Base-by-base conservation (phyloP, 371 early-diverging fungal species). In the Rhizopus stolonifer region DNA sequence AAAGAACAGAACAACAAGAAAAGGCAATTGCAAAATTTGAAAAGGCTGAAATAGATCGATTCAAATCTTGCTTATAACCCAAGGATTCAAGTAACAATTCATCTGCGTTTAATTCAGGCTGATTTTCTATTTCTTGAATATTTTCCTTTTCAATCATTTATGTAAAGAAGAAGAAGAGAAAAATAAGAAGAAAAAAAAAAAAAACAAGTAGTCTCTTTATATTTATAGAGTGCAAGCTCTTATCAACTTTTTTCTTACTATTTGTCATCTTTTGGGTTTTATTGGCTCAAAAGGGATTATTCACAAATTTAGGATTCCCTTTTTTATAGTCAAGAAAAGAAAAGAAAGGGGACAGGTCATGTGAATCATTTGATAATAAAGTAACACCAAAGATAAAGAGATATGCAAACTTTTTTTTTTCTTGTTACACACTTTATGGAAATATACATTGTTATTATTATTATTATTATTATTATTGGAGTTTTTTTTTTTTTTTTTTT, bases 31-130 rank as follows among this genome's bases (percentile, higher is more conserved):
- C 80, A 62, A 80, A 79, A 56, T 80, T 80, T 2, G 77, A 66
- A 52, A 83, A 81, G 14, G 69, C 67, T n/a, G 79, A 73, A 15
- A 84, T 67, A 25, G 80, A 79, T 46, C 85, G 85, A 57, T 73
- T 65, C 26, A 79, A 46, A 22, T 77, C 64, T 39, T 66, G 67
- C 23, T 58, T 61, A 36, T 66, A 66, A 45, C 67, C 67, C 11
- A 66, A 43, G 5, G 54, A 52, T 31, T 62, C 44, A 9, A 66
- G 39, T 10, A 66, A 31, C 3, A 43, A 31, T n/a, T 66, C 67
- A 52, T 66, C 67, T 8, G 67, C 67, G 32, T 45, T 39, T n/a
- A 56, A 38, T 34, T 21, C 26, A 1, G 14, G 29, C 18, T 44
- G 31, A 2, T 52, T 39, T 18, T 61, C 62, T 13, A 56, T 47